Evolutionary conservation across 78 protist species (phyloP).

Genomic region (Paulinella micropora): DNA sequence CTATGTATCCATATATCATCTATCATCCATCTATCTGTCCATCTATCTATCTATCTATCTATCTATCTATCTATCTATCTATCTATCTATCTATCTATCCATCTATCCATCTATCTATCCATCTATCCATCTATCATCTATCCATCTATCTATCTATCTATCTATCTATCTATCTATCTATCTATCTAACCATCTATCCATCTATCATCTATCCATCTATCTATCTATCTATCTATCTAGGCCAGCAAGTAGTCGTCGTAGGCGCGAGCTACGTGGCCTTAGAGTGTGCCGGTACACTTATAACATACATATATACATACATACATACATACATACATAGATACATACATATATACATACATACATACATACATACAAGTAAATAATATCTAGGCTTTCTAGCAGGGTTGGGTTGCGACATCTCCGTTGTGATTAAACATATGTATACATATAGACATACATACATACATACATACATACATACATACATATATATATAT

Average conservation of each 20-base stretch:
- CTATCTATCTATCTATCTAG: not conserved
- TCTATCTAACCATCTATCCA: not conserved
- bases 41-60: not conserved
- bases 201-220: not conserved
- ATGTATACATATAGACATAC: not conserved
- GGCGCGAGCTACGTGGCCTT: slow-evolving; percentile 81
- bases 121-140: not conserved
- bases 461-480: not conserved
- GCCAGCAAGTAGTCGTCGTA: slow-evolving; percentile 20
- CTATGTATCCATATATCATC: no score
- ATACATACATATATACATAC: not conserved
- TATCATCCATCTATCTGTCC: no score
- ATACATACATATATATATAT: not conserved
- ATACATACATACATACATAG: not conserved
- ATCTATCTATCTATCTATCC: not conserved
- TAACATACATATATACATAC: slow-evolving; percentile 23
- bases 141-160: not conserved
- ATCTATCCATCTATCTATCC: not conserved
- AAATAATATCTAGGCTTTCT: not conserved
- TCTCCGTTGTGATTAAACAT: not conserved
- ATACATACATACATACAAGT: not conserved
- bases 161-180: not conserved
- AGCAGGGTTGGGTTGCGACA: not conserved
- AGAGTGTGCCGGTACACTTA: slow-evolving; percentile 72
- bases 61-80: not conserved